Base-by-base conservation (phyloP, 148 eudicot genomes). In the Camellia japonica region DNA sequence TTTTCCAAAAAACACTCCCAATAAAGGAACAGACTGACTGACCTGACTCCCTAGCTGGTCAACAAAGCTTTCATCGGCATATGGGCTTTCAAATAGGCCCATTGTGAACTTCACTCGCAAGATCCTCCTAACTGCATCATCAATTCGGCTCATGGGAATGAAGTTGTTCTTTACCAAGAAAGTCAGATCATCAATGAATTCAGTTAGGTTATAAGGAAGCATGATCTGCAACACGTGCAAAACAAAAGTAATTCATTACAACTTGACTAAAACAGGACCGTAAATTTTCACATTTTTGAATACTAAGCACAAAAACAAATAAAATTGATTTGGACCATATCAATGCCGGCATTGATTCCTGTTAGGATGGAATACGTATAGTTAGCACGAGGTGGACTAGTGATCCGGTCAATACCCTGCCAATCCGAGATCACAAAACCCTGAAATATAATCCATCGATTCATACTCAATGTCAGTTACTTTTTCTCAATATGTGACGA, bases 401-500 rank as follows among this genome's bases (percentile, higher is more conserved):
- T 92, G 41, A 92, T 83, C 87, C 86, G 82, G 84, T 92, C 93
- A 42, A 92, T 60, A 1, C 93, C 95, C 75, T 87, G 82, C 88
- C 88, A 87, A 79, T 92, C 95, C 15, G 95, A 90, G 82, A 90
- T 90, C 59, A 92, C 92, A 86, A 92, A 92, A 67, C 96, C 96
- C 96, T 92, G 93, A 49, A 81, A 18, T n/a, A 18, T n/a, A 46
- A 15, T 55, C 64, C 68, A 13, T 38, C 16, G 46, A 30, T 82
- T 19, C 56, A 7, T 19, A 23, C 46, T 55, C 7, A n/a, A 3
- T 10, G 41, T 8, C 5, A 5, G 16, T n/a, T 1, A 16, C 14
- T 47, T n/a, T 71, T 46, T n/a, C 44, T 19, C 54, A 46, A 20
- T 61, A 49, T 46, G 7, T 71, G 58, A 71, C 55, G 15, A 14